Evolutionary conservation across 2,329 filamentous ascomycete genomes (phyloP).

Genomic region (Fusarium sp.): DNA sequence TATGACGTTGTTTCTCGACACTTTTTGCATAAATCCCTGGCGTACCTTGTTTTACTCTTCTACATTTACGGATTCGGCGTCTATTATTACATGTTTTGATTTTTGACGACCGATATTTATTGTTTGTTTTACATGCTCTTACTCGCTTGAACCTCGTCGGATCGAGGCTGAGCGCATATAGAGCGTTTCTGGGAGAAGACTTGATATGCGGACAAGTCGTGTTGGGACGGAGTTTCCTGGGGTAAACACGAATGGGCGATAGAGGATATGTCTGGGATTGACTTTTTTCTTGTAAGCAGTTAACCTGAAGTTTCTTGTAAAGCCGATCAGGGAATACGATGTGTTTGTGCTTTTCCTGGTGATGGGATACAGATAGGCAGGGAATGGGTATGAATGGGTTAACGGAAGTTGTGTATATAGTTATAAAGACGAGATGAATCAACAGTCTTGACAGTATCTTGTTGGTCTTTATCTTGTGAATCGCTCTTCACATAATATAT

Average conservation of each 20-base stretch:
- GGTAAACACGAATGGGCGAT: constrained; percentile 7
- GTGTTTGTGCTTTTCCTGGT: constrained; percentile 19
- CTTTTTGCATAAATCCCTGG: constrained; percentile 28
- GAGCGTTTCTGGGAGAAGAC: background rate
- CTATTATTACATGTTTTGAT: constrained; percentile 15
- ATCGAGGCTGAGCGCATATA: background rate
- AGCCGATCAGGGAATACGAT: background rate
- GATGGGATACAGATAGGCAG: constrained; percentile 10
- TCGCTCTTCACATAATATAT: background rate
- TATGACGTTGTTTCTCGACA: constrained; percentile 31
- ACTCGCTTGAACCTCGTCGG: constrained; percentile 9
- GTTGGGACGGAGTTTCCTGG: constrained; percentile 11
- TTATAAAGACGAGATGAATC: constrained; percentile 7
- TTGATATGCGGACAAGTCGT: background rate
- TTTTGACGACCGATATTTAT: constrained; percentile 20
- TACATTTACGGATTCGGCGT: constrained; percentile 21
- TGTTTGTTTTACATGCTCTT: background rate
- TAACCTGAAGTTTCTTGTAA: constrained; percentile 1
- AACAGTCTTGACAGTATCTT: background rate
- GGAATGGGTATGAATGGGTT: background rate
- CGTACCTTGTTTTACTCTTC: constrained; percentile 27
- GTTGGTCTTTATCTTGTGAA: background rate
- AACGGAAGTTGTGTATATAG: constrained; percentile 17
- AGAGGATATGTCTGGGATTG: constrained; percentile 2
- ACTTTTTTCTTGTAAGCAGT: background rate